A percentile compares a stretch with the other conserved stretches of the same genome.
These are phyloP conservation scores for Thyridium curvatum DNA, from an alignment of 2,329 filamentous ascomycete genomes.

Conservation along the genomic window DNA sequence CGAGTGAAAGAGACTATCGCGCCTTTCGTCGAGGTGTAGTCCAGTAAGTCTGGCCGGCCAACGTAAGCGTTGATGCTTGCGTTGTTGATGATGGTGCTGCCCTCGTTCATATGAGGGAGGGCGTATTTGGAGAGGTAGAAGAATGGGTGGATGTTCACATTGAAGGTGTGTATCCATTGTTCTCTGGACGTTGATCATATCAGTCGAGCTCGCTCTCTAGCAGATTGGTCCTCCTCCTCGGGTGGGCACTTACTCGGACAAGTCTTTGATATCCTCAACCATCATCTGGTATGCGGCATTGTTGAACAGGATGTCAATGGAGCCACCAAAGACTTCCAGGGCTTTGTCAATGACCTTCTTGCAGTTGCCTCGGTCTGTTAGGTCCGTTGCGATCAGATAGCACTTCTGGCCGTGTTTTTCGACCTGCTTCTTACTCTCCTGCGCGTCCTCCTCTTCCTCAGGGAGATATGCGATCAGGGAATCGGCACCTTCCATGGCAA, in stretches of 20 bases:
- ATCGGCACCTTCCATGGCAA: constrained; percentile 25
- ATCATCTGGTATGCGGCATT: constrained; percentile 74
- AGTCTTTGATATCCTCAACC: constrained; percentile 62
- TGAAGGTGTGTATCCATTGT: constrained; percentile 74
- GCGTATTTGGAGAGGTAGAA: constrained; percentile 77
- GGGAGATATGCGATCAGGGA: constrained; percentile 68
- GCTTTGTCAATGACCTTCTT: constrained; percentile 63
- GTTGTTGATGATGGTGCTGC: constrained; percentile 78
- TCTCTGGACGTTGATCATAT: constrained; percentile 38
- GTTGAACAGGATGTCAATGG: constrained; percentile 68
- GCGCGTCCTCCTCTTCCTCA: constrained; percentile 69
- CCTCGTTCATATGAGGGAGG: constrained; percentile 67
- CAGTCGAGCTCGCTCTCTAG: constrained; percentile 3
- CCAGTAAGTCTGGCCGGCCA: constrained; percentile 71
- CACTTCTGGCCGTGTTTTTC: constrained; percentile 62
- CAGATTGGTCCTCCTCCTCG: constrained; percentile 5
- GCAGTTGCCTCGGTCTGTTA: constrained; percentile 62
- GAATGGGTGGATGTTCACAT: constrained; percentile 76
- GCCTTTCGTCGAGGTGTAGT: constrained; percentile 76
- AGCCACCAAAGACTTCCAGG: constrained; percentile 53
- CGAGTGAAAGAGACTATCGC: constrained; percentile 76
- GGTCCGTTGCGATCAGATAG: constrained; percentile 56
- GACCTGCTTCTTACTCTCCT: constrained; percentile 65
- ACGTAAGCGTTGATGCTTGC: constrained; percentile 80
- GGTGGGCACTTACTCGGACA: constrained; percentile 51